Conservation (phyloP, 2,329 filamentous ascomycete genomes). For the Pseudogymnoascus sp. region DNA sequence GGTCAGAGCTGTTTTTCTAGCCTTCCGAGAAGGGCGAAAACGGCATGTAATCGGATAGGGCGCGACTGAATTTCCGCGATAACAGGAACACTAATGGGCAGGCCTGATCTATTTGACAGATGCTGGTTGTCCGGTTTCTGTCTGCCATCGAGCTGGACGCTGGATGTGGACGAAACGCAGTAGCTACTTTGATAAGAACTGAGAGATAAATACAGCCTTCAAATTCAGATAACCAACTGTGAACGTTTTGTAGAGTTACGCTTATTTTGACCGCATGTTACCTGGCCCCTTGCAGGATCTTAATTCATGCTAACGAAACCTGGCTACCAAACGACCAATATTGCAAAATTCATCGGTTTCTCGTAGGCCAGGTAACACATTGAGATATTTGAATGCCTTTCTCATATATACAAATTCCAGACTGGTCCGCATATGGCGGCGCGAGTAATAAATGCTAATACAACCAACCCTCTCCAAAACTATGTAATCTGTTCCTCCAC, state of each 20-base stretch:
- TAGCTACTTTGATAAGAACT: constrained; percentile 9
- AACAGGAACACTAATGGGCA: neutral
- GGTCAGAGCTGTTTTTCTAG: constrained; percentile 2
- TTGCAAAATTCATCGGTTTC: neutral
- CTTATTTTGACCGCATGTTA: neutral
- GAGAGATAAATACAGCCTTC: constrained; percentile 8
- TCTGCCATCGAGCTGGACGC: constrained; percentile 1
- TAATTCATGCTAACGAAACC: neutral
- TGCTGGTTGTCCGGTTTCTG: neutral
- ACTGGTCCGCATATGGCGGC: neutral
- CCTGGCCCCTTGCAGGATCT: neutral
- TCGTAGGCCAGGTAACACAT: neutral
- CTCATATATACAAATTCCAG: constrained; percentile 6
- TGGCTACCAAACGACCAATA: neutral
- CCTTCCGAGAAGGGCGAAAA: neutral
- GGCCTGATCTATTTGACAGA: constrained; percentile 1
- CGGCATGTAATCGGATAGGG: constrained; percentile 1
- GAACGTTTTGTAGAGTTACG: neutral
- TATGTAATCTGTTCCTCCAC: neutral
- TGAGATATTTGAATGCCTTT: constrained; percentile 2
- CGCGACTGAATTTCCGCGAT: neutral
- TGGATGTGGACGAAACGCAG: neutral
- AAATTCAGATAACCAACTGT: constrained; percentile 3
- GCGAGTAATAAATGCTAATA: constrained; percentile 7
- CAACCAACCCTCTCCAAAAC: neutral